Evolutionary conservation across 1,284 basidiomycete species (phyloP).

Genomic region (Rhizoctonia solani): DNA sequence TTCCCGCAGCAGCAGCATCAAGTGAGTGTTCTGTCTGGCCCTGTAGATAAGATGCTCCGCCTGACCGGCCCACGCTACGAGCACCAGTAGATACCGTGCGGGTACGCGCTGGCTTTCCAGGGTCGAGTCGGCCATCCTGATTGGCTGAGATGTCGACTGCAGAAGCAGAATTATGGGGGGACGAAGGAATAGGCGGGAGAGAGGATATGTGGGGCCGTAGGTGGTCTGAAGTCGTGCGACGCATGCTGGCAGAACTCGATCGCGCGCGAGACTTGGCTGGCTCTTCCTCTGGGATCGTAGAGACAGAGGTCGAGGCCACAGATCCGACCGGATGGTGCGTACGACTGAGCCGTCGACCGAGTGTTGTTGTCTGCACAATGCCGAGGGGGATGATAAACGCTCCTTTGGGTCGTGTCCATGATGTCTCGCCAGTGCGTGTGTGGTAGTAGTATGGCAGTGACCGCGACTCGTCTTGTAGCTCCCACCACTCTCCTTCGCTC

Average conservation of each 20-base stretch:
- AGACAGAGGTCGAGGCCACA: background rate
- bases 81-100: constrained; percentile 30
- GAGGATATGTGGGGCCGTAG: constrained; percentile 23
- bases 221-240: constrained; percentile 30
- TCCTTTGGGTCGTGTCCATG: constrained; percentile 79
- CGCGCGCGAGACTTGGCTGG: background rate
- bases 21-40: constrained; percentile 26
- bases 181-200: constrained; percentile 31
- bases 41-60: constrained; percentile 7
- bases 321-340: background rate
- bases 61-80: constrained; percentile 8
- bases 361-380: constrained; percentile 75
- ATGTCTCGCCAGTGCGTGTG: constrained; percentile 82
- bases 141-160: constrained; percentile 23
- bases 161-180: constrained; percentile 33
- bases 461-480: constrained; percentile 78
- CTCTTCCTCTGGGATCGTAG: background rate
- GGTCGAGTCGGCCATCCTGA: too few relatives aligned
- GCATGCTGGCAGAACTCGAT: constrained; percentile 7
- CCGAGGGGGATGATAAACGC: constrained; percentile 89
- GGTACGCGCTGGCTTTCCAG: constrained; percentile 4
- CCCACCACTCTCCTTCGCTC: constrained; percentile 93
- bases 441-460: constrained; percentile 90
- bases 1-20: constrained; percentile 20
- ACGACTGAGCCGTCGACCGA: constrained; percentile 63